A percentile compares a stretch with the other conserved stretches of the same genome.
Evolutionary conservation across 768 basidiomycete species (phyloP).

Genomic region (Russula foetens): DNA sequence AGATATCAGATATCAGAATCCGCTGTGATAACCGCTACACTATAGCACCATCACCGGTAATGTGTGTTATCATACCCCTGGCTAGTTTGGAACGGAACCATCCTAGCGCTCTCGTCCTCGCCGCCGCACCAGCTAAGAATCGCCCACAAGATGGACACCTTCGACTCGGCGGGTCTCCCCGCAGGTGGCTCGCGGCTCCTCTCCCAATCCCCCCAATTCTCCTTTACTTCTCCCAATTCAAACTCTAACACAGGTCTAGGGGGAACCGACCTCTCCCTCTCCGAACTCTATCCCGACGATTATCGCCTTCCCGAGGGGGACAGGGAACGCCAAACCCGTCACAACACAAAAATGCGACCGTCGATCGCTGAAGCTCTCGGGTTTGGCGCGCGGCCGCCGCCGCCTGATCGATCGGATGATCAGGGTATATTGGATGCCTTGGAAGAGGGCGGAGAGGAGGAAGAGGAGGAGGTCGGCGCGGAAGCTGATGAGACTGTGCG

Average conservation of each 20-base stretch:
- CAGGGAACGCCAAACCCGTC: background rate
- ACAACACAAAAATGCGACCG: conserved; percentile 7
- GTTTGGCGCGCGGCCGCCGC: background rate
- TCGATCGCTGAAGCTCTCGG: conserved; percentile 10
- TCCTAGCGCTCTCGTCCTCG: background rate
- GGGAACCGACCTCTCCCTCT: conserved; percentile 47
- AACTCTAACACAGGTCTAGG: conserved; percentile 34
- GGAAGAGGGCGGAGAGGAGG: conserved; percentile 20
- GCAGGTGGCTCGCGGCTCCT: conserved; percentile 36
- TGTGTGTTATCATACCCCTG: background rate
- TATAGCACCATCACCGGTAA: conserved; percentile 15
- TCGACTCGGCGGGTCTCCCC: conserved; percentile 23
- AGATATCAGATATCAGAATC: conserved; percentile 31
- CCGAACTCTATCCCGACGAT: conserved; percentile 44
- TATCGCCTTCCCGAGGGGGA: conserved; percentile 26
- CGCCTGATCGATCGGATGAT: background rate
- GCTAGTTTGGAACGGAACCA: background rate
- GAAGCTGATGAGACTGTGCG: conserved; percentile 24
- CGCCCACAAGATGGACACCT: conserved; percentile 25
- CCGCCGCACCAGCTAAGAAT: background rate
- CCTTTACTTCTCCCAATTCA: conserved; percentile 23
- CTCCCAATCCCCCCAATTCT: conserved; percentile 37
- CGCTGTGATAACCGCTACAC: conserved; percentile 35
- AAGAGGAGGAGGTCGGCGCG: conserved; percentile 13
- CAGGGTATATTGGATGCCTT: background rate